Percentiles rank a stretch among this genome's conserved stretches.
Conservation (phyloP, 345 rosid species). For the Salix viminalis region DNA sequence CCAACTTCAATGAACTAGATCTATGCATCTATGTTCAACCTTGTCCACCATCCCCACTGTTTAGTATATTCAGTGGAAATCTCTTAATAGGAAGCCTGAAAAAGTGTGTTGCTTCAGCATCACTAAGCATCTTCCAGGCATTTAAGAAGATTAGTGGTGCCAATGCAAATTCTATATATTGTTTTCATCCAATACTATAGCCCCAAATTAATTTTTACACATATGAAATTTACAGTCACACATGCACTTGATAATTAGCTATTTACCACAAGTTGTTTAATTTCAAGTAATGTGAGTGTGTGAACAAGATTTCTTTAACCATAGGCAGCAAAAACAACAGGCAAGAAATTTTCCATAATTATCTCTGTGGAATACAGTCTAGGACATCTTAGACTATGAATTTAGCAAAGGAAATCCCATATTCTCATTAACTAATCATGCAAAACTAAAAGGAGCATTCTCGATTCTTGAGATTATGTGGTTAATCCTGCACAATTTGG, state of each 20-base stretch:
- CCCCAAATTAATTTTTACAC: neutral
- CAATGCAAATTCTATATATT: neutral
- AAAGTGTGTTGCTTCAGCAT: neutral
- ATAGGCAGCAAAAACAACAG: neutral
- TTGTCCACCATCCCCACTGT: neutral
- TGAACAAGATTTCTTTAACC: neutral
- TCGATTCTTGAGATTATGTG: neutral
- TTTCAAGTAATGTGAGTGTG: neutral
- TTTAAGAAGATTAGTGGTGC: neutral
- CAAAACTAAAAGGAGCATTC: neutral
- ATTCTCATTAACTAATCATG: neutral
- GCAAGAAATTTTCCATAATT: neutral
- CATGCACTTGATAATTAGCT: neutral
- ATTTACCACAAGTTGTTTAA: neutral
- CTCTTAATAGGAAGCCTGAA: neutral
- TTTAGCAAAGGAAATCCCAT: neutral
- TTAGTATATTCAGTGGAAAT: neutral
- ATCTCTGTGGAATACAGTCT: neutral
- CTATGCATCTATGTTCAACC: neutral
- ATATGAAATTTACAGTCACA: neutral
- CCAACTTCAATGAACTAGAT: neutral
- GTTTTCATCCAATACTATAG: neutral
- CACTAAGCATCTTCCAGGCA: neutral
- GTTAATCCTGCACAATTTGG: neutral
- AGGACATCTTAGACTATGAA: neutral